Conservation (phyloP, 148 eudicot species). For the Spergularia marina region DNA sequence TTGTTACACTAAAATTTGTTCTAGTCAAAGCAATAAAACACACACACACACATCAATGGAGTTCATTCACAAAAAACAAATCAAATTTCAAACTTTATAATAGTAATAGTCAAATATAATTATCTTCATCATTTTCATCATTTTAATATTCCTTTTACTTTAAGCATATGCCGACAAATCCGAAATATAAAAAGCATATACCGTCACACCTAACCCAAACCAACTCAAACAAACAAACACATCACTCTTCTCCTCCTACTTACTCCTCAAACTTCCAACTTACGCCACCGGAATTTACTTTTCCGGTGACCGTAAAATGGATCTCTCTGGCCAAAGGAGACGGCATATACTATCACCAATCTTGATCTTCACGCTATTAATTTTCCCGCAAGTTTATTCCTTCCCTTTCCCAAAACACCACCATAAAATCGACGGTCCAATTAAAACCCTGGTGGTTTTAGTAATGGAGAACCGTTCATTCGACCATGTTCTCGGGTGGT, state of each 20-base stretch:
- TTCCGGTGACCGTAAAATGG: slow-evolving; percentile 20
- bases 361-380: slow-evolving; percentile 28
- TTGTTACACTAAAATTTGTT: not conserved
- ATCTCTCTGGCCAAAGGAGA: not conserved
- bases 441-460: slow-evolving; percentile 76
- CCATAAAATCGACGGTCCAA: slow-evolving; percentile 51
- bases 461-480: slow-evolving; percentile 98
- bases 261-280: not conserved
- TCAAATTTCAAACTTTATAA: not conserved
- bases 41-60: not conserved
- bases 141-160: not conserved
- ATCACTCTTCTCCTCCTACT: not conserved
- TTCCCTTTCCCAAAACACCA: slow-evolving; percentile 34
- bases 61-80: not conserved
- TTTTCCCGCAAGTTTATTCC: slow-evolving; percentile 28
- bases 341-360: not conserved
- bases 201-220: not conserved
- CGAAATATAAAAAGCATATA: slow-evolving; percentile 7
- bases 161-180: slow-evolving; percentile 1
- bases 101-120: not conserved
- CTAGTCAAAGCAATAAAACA: not conserved
- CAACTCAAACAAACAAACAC: not conserved
- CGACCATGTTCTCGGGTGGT: slow-evolving; percentile 90
- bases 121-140: not conserved
- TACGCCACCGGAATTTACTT: not conserved